Conservation (phyloP, 176 grass and related monocot species). For the Sorghum bicolor region DNA sequence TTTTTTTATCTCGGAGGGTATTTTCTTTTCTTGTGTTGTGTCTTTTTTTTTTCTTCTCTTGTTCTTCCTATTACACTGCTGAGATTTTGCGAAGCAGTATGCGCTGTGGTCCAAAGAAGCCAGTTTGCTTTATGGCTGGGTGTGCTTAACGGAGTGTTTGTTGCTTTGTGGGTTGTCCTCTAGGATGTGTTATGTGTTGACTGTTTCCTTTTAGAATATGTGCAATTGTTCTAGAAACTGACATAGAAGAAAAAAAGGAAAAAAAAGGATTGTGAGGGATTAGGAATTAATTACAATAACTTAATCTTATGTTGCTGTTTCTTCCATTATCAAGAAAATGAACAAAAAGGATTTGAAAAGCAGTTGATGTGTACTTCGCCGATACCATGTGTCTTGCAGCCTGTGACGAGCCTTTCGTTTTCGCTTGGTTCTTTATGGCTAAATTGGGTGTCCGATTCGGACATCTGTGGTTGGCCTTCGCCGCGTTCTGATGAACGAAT, state of each 20-base stretch:
- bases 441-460: conserved; percentile 25
- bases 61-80: not conserved
- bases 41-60: not conserved
- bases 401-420: conserved; percentile 12
- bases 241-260: conserved; percentile 9
- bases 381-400: conserved; percentile 3
- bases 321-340: conserved; percentile 28
- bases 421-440: conserved; percentile 27
- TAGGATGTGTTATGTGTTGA: not conserved
- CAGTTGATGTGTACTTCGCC: conserved; percentile 4
- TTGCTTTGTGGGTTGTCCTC: conserved; percentile 18
- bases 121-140: conserved; percentile 4
- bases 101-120: conserved; percentile 7
- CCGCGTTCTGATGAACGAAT: not conserved
- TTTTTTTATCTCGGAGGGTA: conserved; percentile 29
- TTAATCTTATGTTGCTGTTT: not conserved
- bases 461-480: conserved; percentile 20
- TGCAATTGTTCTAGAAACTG: conserved; percentile 26
- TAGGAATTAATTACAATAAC: conserved; percentile 13
- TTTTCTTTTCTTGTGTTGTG: not conserved
- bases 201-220: not conserved
- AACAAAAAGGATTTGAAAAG: not conserved
- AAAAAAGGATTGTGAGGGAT: not conserved
- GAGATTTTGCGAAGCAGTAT: not conserved
- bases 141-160: not conserved